These are phyloP conservation scores for Pisolithus orientalis DNA, from an alignment of 768 basidiomycete genomes.

Conservation along the genomic window DNA sequence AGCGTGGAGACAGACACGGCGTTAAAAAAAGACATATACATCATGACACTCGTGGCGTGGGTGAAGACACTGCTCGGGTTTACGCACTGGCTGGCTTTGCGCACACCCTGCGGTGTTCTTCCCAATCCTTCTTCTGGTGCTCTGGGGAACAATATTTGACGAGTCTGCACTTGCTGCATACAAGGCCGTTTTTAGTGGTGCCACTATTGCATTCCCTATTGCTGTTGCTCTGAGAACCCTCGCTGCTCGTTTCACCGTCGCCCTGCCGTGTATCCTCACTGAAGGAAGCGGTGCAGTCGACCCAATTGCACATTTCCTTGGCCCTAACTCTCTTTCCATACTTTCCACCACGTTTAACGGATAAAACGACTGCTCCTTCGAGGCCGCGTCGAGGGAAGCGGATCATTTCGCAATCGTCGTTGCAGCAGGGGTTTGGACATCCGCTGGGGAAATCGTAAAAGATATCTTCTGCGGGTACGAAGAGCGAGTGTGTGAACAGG, in stretches of 20 bases:
- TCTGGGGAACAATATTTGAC: conserved; percentile 74
- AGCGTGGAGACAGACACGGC: no score
- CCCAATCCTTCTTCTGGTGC: conserved; percentile 74
- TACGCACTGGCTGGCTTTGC: conserved; percentile 25
- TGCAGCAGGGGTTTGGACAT: conserved; percentile 74
- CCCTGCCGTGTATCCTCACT: conserved; percentile 33
- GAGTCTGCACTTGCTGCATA: conserved; percentile 72
- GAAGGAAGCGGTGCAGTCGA: conserved; percentile 64
- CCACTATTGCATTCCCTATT: conserved; percentile 31
- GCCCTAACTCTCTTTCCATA: conserved; percentile 43
- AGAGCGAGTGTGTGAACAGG: conserved; percentile 66
- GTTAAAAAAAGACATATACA: no score
- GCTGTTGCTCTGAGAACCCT: conserved; percentile 39
- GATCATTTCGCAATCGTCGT: conserved; percentile 78
- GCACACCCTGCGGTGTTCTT: conserved; percentile 70
- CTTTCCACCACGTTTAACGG: conserved; percentile 52
- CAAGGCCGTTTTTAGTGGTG: conserved; percentile 40
- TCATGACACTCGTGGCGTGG: no score
- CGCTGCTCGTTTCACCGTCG: conserved; percentile 28
- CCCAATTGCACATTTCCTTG: conserved; percentile 78
- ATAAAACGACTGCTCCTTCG: conserved; percentile 55
- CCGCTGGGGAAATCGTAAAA: conserved; percentile 77
- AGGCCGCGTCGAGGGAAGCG: conserved; percentile 65
- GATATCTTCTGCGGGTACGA: conserved; percentile 65
- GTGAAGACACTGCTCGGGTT: no score